Conservation (phyloP, 306 rosid species). For the Alnus rubra region DNA sequence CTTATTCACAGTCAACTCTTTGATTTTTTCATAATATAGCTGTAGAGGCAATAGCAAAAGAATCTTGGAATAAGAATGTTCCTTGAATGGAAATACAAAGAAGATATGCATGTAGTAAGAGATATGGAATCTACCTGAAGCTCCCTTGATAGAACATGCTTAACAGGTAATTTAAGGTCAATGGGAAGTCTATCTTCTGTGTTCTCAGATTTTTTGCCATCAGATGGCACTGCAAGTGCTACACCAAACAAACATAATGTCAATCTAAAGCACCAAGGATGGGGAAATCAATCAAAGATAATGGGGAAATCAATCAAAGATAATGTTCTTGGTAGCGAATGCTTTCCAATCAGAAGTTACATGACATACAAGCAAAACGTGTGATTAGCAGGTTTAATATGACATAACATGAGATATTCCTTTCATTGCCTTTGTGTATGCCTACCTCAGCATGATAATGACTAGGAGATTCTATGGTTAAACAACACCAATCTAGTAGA, state of each 20-base stretch:
- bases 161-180: conserved; percentile 74
- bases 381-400: conserved; percentile 4
- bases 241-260: conserved; percentile 26
- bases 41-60: conserved; percentile 42
- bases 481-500: conserved; percentile 12
- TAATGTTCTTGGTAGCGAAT: conserved; percentile 14
- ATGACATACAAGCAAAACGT: background rate
- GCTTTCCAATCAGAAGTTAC: conserved; percentile 7
- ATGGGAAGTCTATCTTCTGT: conserved; percentile 72
- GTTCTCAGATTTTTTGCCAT: conserved; percentile 60
- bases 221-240: conserved; percentile 58
- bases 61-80: conserved; percentile 14
- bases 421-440: background rate
- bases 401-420: background rate
- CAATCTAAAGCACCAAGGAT: conserved; percentile 22
- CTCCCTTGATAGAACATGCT: conserved; percentile 74
- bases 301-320: conserved; percentile 22
- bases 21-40: conserved; percentile 84
- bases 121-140: conserved; percentile 60
- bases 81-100: conserved; percentile 18
- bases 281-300: conserved; percentile 16
- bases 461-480: background rate
- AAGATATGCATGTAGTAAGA: conserved; percentile 16
- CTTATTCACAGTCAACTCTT: conserved; percentile 55
- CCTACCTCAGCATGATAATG: too few species aligned